Evolutionary conservation across 345 rosid genomes (phyloP).

Genomic region (Aquilaria sinensis): DNA sequence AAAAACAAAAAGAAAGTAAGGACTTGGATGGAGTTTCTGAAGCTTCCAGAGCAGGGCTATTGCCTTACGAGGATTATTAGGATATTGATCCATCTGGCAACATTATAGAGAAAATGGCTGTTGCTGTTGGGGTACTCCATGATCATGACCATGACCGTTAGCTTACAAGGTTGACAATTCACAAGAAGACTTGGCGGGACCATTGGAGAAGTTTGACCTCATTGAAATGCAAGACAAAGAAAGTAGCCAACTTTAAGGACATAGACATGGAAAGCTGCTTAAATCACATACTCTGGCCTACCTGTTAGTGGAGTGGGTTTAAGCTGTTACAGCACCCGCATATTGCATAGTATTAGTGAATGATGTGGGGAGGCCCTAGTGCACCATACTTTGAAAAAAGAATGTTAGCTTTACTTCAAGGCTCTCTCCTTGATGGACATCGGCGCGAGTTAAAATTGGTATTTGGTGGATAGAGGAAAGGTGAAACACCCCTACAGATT

Average conservation of each 20-base stretch:
- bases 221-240: conserved; percentile 90
- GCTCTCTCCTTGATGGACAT: no score
- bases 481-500: no score
- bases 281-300: no score
- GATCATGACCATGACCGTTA: conserved; percentile 79
- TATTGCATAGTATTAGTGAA: no score
- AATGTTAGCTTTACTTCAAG: no score
- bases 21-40: conserved; percentile 93
- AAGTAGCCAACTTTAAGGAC: conserved; percentile 52
- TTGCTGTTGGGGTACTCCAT: conserved; percentile 38
- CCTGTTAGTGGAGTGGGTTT: no score
- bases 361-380: no score
- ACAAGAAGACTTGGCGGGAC: conserved; percentile 92
- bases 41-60: conserved; percentile 56
- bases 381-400: no score
- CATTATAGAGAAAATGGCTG: conserved; percentile 94
- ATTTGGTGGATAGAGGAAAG: no score
- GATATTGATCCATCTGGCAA: conserved; percentile 71
- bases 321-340: no score
- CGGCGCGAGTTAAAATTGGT: no score
- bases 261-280: conserved; percentile 46
- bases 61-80: conserved; percentile 78
- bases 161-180: conserved; percentile 76
- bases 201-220: conserved; percentile 86
- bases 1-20: conserved; percentile 79